A percentile compares a stretch with the other conserved stretches of the same genome.
These are phyloP conservation scores for Parathielavia hyrcaniae DNA, from an alignment of 495 filamentous ascomycete species.

Conservation along the genomic window DNA sequence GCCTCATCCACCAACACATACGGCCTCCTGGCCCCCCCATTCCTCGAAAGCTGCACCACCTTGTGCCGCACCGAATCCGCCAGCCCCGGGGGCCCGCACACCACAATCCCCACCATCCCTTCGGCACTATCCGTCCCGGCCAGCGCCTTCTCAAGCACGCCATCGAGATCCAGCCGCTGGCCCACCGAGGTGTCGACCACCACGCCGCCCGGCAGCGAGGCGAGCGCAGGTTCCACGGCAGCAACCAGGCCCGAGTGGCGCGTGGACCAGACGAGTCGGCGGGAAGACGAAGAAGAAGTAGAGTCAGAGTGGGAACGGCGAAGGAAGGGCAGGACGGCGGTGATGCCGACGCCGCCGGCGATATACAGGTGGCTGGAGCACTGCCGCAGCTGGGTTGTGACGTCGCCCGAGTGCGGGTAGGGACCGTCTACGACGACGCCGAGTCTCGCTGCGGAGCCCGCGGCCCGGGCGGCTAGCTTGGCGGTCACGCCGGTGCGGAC, in stretches of 20 bases:
- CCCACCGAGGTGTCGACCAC: conserved; percentile 15
- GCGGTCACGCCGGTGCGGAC: conserved; percentile 11
- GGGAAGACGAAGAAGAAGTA: not conserved
- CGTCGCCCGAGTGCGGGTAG: conserved; percentile 18
- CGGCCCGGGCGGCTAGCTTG: not conserved
- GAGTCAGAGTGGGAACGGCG: conserved; percentile 7
- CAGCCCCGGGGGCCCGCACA: conserved; percentile 27
- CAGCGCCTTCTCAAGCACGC: conserved; percentile 13
- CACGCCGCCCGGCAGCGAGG: conserved; percentile 9
- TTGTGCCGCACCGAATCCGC: conserved; percentile 22
- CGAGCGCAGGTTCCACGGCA: conserved; percentile 8
- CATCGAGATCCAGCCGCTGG: conserved; percentile 15
- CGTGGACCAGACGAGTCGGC: conserved; percentile 20
- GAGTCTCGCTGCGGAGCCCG: no score
- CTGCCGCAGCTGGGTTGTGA: conserved; percentile 7
- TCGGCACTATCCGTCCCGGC: conserved; percentile 6
- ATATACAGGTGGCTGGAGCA: conserved; percentile 25
- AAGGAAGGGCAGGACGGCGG: conserved; percentile 22
- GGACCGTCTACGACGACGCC: conserved; percentile 19
- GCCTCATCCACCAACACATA: conserved; percentile 21
- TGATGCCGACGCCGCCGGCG: conserved; percentile 27
- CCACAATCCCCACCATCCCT: conserved; percentile 22
- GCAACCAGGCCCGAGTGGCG: conserved; percentile 15
- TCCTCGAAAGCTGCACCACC: conserved; percentile 14
- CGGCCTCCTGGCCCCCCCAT: conserved; percentile 7